Conservation (phyloP, 192 early-diverging fungal species). For the Diversispora epigaea region DNA sequence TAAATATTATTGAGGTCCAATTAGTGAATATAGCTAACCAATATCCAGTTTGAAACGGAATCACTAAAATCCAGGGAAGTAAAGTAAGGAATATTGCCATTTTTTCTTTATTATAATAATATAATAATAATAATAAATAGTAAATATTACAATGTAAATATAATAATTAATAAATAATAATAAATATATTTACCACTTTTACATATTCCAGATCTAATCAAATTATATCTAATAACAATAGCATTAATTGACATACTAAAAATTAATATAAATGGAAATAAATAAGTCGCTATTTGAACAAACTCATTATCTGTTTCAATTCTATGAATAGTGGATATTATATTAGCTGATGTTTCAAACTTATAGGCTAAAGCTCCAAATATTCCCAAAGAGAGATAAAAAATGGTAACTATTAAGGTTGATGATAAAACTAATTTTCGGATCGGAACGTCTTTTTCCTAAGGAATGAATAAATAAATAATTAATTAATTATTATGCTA, state of each 20-base stretch:
- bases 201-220: slow-evolving; percentile 52
- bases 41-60: slow-evolving; percentile 67
- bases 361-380: slow-evolving; percentile 51
- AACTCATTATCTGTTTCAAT: slow-evolving; percentile 23
- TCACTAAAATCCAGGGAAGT: slow-evolving; percentile 60
- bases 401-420: slow-evolving; percentile 42
- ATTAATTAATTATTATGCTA: too few relatives aligned
- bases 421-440: slow-evolving; percentile 58
- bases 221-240: slow-evolving; percentile 61
- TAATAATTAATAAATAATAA: not conserved
- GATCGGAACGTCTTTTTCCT: slow-evolving; percentile 53
- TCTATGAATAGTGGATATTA: slow-evolving; percentile 41
- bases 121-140: not conserved
- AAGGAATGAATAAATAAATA: not conserved
- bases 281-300: slow-evolving; percentile 43
- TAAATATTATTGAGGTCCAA: slow-evolving; percentile 65
- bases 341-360: slow-evolving; percentile 40
- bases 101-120: slow-evolving; percentile 28
- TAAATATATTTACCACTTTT: slow-evolving; percentile 37
- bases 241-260: slow-evolving; percentile 71
- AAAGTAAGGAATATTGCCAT: slow-evolving; percentile 52
- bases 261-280: slow-evolving; percentile 58
- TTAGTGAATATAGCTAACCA: slow-evolving; percentile 55
- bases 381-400: slow-evolving; percentile 55
- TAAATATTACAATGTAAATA: not conserved